Evolutionary conservation across 805 yeast genomes (phyloP).

Genomic region (Scheffersomyces spartinae): DNA sequence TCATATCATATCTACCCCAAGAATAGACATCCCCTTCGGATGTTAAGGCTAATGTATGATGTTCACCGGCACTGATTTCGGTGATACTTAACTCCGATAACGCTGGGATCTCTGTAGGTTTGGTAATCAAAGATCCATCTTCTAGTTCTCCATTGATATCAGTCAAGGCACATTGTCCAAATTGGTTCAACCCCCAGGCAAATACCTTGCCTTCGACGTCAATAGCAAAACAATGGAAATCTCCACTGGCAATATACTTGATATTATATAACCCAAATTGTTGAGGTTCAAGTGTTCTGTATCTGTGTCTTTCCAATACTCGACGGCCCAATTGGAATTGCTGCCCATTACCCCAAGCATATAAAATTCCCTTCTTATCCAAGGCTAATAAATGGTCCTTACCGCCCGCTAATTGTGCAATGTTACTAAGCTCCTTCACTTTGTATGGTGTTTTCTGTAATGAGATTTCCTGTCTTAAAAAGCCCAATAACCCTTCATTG

Average conservation of each 20-base stretch:
- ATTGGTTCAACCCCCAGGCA: constrained; percentile 95
- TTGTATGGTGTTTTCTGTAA: constrained; percentile 60
- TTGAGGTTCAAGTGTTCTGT: constrained; percentile 65
- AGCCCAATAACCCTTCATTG: constrained; percentile 86
- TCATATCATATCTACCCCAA: constrained; percentile 92
- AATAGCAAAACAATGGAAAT: constrained; percentile 91
- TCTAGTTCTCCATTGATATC: constrained; percentile 56
- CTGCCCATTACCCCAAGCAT: constrained; percentile 97
- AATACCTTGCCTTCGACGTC: constrained; percentile 57
- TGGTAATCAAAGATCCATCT: constrained; percentile 72
- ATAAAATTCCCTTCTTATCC: constrained; percentile 76
- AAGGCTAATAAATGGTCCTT: constrained; percentile 85
- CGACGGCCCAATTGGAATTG: constrained; percentile 86
- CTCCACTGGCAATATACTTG: constrained; percentile 81
- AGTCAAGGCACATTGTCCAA: constrained; percentile 81
- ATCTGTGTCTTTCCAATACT: constrained; percentile 67
- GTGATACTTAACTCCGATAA: constrained; percentile 47
- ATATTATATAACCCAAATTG: constrained; percentile 74
- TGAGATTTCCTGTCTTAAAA: constrained; percentile 43
- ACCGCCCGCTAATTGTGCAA: constrained; percentile 81
- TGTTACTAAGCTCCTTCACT: constrained; percentile 48
- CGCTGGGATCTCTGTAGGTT: constrained; percentile 63
- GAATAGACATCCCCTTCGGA: constrained; percentile 62
- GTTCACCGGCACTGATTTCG: constrained; percentile 85
- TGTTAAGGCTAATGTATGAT: constrained; percentile 74